Evolutionary conservation across 352 stramenopile species (phyloP), one percentile per base, ranked within the genome.

Genomic region (Phytophthora quininea): DNA sequence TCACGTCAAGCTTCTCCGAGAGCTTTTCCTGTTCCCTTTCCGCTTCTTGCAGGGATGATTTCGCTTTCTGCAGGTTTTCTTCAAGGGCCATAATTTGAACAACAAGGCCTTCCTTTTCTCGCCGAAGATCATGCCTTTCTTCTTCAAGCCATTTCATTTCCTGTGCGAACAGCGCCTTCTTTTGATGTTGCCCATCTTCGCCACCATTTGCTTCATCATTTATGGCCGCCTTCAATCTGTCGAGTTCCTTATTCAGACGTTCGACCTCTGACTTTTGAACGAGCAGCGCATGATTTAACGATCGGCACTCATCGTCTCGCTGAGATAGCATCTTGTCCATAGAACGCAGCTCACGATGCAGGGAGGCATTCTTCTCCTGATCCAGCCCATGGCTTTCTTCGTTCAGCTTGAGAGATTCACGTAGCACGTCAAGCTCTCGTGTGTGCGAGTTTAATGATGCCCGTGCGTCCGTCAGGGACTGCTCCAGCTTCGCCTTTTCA

Each of bases 61-160:
- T 84, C 1, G 70, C 58, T 24, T 76, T 72, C n/a, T 83, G 78
- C 9, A 91, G 45, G 1, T 84, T 71, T 50, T 91, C 74, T 60
- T 93, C 82, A 3, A 89, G 78, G 30, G 72, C 70, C 54, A 92
- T 74, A 4, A 89, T 58, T 53, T 89, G 79, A 47, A 74, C 24
- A 69, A 88, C 77, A 2, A 89, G 53, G 4, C 84, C 73, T 55
- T 93, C 82, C 52, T 88, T 88, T 9, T 75, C 74, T 2, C 74
- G 68, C 10, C 80, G 73, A 12, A 91, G 68, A 30, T 88, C 73
- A 24, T 81, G 72, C 29, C 83, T 77, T 48, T 92, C 83, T 58
- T 92, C 79, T 47, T 92, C 79, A 3, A 91, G 67, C 83, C 86
- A 91, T 60, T 88, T 90, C 57, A 89, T 85, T 58, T 93, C 80